A percentile compares a stretch with the other conserved stretches of the same genome.
These are phyloP conservation scores for Alternaria consortialis DNA, from an alignment of 2,329 filamentous ascomycete genomes.

Conservation along the genomic window DNA sequence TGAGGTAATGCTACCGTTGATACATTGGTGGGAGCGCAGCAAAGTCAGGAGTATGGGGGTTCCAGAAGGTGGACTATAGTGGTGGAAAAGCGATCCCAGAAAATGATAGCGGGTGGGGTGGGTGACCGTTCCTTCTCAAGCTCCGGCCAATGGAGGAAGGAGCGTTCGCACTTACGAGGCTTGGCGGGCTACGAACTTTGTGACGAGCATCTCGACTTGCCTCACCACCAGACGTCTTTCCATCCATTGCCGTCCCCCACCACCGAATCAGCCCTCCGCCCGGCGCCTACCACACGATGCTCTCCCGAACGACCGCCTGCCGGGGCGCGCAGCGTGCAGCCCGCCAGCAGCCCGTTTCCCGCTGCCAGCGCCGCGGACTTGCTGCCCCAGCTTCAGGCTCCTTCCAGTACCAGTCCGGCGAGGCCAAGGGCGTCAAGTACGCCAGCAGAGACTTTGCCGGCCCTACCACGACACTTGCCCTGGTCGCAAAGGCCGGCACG, in stretches of 20 bases:
- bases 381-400: constrained; percentile 75
- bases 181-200: constrained; percentile 22
- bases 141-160: constrained; percentile 18
- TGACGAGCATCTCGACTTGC: constrained; percentile 20
- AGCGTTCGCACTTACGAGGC: constrained; percentile 16
- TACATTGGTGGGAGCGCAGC: constrained; percentile 35
- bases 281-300: constrained; percentile 62
- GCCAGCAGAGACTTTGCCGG: constrained; percentile 89
- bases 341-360: constrained; percentile 65
- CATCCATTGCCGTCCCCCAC: constrained; percentile 60
- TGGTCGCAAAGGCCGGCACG: constrained; percentile 94
- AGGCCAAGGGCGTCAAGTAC: constrained; percentile 88
- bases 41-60: not conserved
- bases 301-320: constrained; percentile 72
- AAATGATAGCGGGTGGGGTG: constrained; percentile 21
- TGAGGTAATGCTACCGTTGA: constrained; percentile 37
- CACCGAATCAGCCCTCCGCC: constrained; percentile 56
- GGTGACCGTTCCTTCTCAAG: constrained; percentile 12
- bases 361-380: constrained; percentile 67
- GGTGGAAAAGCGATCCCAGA: not conserved
- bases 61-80: not conserved
- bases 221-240: constrained; percentile 35
- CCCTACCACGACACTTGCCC: constrained; percentile 86
- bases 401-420: constrained; percentile 86
- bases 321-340: constrained; percentile 70